Evolutionary conservation across 768 basidiomycete species (phyloP).

Genomic region (Dioszegia aurantiaca): DNA sequence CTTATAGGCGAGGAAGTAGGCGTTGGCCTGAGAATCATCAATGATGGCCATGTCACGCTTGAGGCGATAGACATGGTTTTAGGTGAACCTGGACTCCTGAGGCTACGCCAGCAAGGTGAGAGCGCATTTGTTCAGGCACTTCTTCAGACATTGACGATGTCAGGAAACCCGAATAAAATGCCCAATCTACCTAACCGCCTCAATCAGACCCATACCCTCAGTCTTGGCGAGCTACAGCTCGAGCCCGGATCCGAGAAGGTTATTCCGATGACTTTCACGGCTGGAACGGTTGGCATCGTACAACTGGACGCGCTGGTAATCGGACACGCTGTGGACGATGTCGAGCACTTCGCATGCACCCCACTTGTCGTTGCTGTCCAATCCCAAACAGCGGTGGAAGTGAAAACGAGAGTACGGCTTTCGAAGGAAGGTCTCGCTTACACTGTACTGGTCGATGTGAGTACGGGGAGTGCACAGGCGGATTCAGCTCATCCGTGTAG

Average conservation of each 20-base stretch:
- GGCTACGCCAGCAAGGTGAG: background rate
- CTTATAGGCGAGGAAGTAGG: slow-evolving; percentile 67
- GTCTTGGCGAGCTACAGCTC: background rate
- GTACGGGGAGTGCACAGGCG: background rate
- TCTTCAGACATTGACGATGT: too few species aligned
- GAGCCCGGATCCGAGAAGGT: background rate
- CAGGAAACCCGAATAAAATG: too few species aligned
- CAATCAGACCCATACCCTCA: background rate
- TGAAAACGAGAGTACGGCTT: background rate
- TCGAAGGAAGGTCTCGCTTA: background rate
- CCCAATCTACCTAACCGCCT: background rate
- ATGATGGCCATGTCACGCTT: slow-evolving; percentile 63
- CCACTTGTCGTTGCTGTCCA: background rate
- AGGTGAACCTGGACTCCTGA: slow-evolving; percentile 48
- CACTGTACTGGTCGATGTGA: slow-evolving; percentile 7
- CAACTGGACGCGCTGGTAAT: slow-evolving; percentile 6
- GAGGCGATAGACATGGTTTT: slow-evolving; percentile 69
- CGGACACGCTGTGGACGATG: background rate
- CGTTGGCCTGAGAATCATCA: slow-evolving; percentile 63
- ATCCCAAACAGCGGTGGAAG: background rate
- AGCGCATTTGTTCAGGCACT: background rate
- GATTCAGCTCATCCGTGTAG: background rate
- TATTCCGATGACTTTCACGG: background rate
- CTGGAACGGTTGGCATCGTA: background rate
- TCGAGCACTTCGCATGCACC: background rate